Conservation (phyloP, 2,329 filamentous ascomycete species). For the Trichoderma semiorbis region DNA sequence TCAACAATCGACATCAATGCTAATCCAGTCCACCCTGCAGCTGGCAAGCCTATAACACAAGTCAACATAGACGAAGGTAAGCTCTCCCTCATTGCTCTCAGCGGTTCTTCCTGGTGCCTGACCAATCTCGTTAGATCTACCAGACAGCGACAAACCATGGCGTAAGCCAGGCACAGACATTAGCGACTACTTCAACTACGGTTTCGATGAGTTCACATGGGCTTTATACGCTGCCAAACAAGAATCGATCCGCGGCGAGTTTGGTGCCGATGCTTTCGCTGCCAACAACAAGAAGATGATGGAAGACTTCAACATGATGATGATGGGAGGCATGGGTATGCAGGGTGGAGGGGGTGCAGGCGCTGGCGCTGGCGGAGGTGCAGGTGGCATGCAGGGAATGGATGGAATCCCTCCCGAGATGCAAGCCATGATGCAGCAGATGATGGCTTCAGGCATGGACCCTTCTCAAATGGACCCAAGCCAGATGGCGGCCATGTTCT, state of each 20-base stretch:
- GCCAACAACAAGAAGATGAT: constrained; percentile 75
- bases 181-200: constrained; percentile 98
- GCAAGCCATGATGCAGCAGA: constrained; percentile 67
- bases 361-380: constrained; percentile 31
- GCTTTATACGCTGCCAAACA: constrained; percentile 90
- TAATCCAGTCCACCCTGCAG: constrained; percentile 72
- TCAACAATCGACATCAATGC: constrained; percentile 83
- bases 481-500: constrained; percentile 58
- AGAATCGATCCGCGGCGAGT: constrained; percentile 71
- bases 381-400: constrained; percentile 51
- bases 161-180: constrained; percentile 89
- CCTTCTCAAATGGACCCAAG: constrained; percentile 63
- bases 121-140: constrained; percentile 49
- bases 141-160: constrained; percentile 89
- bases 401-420: constrained; percentile 64
- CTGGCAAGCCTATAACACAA: constrained; percentile 77
- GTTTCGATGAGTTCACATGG: constrained; percentile 98
- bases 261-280: constrained; percentile 62
- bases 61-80: constrained; percentile 69
- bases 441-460: constrained; percentile 64
- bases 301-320: constrained; percentile 65
- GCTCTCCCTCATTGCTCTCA: constrained; percentile 31
- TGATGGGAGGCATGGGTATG: constrained; percentile 58
- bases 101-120: neutral
- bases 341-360: constrained; percentile 31